Evolutionary conservation across 495 filamentous ascomycete genomes (phyloP).

Genomic region (Cercophora scortea): DNA sequence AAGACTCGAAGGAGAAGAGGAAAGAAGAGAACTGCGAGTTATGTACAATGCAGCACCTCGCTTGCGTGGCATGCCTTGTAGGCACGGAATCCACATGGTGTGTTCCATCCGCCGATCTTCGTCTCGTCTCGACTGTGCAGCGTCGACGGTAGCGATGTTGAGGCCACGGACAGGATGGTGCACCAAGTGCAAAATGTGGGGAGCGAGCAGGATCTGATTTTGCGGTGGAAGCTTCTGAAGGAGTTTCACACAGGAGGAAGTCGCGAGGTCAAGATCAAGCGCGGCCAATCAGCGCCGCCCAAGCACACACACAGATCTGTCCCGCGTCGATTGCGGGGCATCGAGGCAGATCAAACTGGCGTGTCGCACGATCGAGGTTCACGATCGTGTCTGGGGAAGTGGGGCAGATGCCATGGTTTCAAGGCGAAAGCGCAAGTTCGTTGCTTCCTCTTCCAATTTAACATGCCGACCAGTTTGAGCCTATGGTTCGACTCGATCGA

Average conservation of each 20-base stretch:
- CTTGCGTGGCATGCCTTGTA: neutral
- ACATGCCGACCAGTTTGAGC: too few species aligned
- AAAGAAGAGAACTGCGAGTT: neutral
- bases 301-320: neutral
- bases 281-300: neutral
- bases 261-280: neutral
- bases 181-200: neutral
- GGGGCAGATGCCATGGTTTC: too few species aligned
- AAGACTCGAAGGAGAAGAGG: too few species aligned
- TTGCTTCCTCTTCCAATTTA: too few species aligned
- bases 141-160: neutral
- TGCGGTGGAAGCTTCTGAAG: neutral
- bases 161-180: neutral
- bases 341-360: slow-evolving; percentile 4
- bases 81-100: too few species aligned
- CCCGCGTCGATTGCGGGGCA: neutral
- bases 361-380: slow-evolving; percentile 1
- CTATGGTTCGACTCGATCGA: too few species aligned
- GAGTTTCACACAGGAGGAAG: neutral
- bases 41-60: neutral
- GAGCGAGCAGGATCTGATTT: neutral
- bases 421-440: too few species aligned
- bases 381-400: too few species aligned
- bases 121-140: neutral
- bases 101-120: neutral